Percentiles rank a stretch among this genome's conserved stretches.
Evolutionary conservation across 116 monocot species (phyloP).

Genomic region (Phalaenopsis hybrid): DNA sequence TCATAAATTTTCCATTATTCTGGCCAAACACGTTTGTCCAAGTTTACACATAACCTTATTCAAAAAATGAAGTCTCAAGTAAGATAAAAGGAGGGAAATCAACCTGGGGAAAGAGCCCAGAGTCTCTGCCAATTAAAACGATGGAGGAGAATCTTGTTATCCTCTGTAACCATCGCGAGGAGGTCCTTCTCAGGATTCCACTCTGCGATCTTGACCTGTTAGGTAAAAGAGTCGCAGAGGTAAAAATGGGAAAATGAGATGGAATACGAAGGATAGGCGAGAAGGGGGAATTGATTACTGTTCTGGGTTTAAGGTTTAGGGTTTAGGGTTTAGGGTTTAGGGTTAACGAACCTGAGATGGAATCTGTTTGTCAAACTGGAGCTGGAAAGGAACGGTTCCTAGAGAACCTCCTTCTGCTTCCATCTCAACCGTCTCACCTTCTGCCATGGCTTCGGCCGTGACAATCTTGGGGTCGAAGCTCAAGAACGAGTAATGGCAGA

Average conservation of each 20-base stretch:
- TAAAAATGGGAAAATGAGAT: neutral
- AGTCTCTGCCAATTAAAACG: slow-evolving; percentile 98
- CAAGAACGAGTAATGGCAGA: neutral
- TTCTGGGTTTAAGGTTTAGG: slow-evolving; percentile 5
- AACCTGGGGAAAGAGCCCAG: slow-evolving; percentile 88
- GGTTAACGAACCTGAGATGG: slow-evolving; percentile 43
- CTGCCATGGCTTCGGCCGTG: slow-evolving; percentile 15
- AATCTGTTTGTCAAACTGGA: slow-evolving; percentile 83
- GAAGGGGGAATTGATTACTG: neutral
- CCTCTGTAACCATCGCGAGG: slow-evolving; percentile 84
- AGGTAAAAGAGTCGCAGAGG: neutral
- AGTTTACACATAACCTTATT: slow-evolving; percentile 2
- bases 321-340: slow-evolving; percentile 3
- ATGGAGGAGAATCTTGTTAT: slow-evolving; percentile 78
- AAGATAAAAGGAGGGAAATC: neutral
- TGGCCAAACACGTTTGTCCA: neutral
- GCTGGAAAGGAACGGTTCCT: slow-evolving; percentile 53
- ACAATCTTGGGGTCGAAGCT: neutral
- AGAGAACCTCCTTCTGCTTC: slow-evolving; percentile 18
- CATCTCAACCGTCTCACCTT: slow-evolving; percentile 28
- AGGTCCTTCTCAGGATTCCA: slow-evolving; percentile 99
- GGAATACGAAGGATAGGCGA: neutral
- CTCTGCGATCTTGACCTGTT: slow-evolving; percentile 78
- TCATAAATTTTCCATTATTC: neutral
- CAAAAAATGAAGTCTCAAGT: neutral